phyloP scores from a whole-genome alignment of 306 rosid genomes.

The Castanospermum australe region DNA sequence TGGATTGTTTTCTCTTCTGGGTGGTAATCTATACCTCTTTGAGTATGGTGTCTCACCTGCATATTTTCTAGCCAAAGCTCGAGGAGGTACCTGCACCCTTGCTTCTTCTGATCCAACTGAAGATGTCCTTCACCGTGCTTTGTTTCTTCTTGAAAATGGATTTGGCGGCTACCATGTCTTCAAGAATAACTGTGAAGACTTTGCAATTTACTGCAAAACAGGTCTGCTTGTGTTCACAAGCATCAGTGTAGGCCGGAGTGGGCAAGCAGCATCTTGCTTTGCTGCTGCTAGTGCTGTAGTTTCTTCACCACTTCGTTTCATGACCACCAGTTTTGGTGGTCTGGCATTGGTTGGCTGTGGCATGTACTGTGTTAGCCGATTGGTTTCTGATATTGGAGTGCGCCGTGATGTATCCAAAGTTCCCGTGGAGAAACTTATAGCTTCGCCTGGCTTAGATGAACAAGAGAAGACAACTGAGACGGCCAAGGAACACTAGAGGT shows the following conservation, averaged over 20 bases:
- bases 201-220: conserved; percentile 86
- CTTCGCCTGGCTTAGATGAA: background rate
- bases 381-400: conserved; percentile 53
- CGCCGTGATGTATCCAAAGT: conserved; percentile 56
- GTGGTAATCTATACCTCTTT: conserved; percentile 55
- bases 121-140: conserved; percentile 53
- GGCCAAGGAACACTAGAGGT: background rate
- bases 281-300: conserved; percentile 46
- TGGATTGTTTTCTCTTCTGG: conserved; percentile 65
- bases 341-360: conserved; percentile 43
- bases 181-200: conserved; percentile 81
- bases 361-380: conserved; percentile 46
- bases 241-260: conserved; percentile 55
- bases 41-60: conserved; percentile 49
- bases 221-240: conserved; percentile 47
- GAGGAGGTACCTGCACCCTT: conserved; percentile 83
- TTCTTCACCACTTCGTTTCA: conserved; percentile 38
- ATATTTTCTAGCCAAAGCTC: conserved; percentile 58
- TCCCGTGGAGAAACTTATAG: conserved; percentile 48
- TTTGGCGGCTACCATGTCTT: conserved; percentile 57
- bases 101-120: conserved; percentile 49
- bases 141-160: conserved; percentile 64
- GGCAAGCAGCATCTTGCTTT: conserved; percentile 54
- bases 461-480: conserved; percentile 10
- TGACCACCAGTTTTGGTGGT: conserved; percentile 35